Percentiles rank a stretch among this genome's conserved stretches.
These are phyloP conservation scores for Mucor lusitanicus DNA, from an alignment of 371 early-diverging fungal genomes.

Conservation along the genomic window DNA sequence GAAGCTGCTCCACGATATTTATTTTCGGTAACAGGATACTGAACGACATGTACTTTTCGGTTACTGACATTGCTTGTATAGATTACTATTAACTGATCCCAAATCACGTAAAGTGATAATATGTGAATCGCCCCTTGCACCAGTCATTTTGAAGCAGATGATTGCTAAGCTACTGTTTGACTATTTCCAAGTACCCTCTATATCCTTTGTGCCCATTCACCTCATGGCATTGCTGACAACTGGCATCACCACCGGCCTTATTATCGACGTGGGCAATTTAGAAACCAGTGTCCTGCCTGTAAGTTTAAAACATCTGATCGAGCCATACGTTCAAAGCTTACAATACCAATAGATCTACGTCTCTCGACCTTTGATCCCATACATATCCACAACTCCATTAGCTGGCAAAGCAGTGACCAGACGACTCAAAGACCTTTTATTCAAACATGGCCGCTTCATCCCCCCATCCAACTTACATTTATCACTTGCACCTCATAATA, in stretches of 20 bases:
- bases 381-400: conserved; percentile 69
- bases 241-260: conserved; percentile 79
- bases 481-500: conserved; percentile 46
- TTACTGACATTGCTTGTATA: conserved; percentile 13
- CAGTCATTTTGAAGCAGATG: conserved; percentile 70
- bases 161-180: conserved; percentile 77
- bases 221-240: conserved; percentile 79
- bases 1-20: conserved; percentile 46
- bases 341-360: conserved; percentile 66
- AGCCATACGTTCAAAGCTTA: background rate
- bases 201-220: conserved; percentile 80
- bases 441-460: conserved; percentile 53
- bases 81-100: conserved; percentile 80
- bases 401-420: conserved; percentile 68
- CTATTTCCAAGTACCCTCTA: conserved; percentile 79
- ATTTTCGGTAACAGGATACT: conserved; percentile 35
- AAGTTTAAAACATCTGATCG: conserved; percentile 18
- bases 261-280: conserved; percentile 81
- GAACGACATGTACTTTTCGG: background rate
- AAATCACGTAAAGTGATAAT: conserved; percentile 86
- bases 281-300: conserved; percentile 83
- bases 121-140: conserved; percentile 78
- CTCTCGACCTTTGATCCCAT: conserved; percentile 73
- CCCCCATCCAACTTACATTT: conserved; percentile 47
- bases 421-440: conserved; percentile 62